phyloP scores from a whole-genome alignment of 768 basidiomycete genomes.

The Phlegmacium glaucopus region DNA sequence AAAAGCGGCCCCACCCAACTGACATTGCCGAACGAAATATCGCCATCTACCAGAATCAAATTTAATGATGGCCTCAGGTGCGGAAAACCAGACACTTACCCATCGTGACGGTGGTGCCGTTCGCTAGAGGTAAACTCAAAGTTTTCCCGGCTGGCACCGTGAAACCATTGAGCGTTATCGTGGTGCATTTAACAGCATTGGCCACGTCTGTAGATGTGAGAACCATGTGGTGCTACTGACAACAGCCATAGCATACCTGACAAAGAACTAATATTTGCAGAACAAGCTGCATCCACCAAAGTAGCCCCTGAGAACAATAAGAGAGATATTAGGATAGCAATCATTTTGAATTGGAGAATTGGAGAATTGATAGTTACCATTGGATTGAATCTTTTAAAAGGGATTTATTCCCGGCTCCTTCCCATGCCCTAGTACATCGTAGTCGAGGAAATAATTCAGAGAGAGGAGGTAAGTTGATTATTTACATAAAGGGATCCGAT shows the following conservation, averaged over 20 bases:
- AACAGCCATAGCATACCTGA: neutral
- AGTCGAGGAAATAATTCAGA: no score
- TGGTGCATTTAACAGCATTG: conserved; percentile 51
- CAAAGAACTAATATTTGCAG: conserved; percentile 53
- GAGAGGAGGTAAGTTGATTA: no score
- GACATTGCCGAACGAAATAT: conserved; percentile 51
- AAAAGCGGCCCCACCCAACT: conserved; percentile 57
- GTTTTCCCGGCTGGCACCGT: conserved; percentile 53
- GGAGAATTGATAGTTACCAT: no score
- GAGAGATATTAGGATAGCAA: neutral
- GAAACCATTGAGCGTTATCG: conserved; percentile 54
- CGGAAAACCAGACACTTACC: conserved; percentile 31
- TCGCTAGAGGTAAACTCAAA: conserved; percentile 41
- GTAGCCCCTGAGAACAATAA: conserved; percentile 12
- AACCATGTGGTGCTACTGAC: neutral
- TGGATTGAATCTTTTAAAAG: no score
- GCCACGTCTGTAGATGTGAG: conserved; percentile 34
- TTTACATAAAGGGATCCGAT: no score
- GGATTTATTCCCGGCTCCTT: no score
- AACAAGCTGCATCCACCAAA: conserved; percentile 30
- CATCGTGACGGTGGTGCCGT: conserved; percentile 56
- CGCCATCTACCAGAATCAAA: conserved; percentile 39
- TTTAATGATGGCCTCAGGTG: neutral
- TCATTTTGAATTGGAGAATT: no score
- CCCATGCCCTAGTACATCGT: no score